Base-by-base conservation (phyloP, 495 filamentous ascomycete genomes). In the Talaromyces wortmannii region DNA sequence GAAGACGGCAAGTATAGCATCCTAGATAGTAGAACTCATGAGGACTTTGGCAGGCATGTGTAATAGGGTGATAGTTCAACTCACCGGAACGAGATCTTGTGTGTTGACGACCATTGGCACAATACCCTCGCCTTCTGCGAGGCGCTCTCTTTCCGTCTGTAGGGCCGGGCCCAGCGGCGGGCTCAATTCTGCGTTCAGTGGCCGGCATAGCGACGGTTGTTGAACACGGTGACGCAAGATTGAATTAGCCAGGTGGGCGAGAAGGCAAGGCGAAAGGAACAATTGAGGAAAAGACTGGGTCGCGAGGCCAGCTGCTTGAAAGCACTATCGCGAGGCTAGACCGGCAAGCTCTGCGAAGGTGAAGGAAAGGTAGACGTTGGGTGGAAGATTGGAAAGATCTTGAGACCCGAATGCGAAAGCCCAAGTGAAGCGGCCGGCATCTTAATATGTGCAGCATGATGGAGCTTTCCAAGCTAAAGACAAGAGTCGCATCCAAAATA, bases 1-100 rank as follows among this genome's bases (percentile, higher is more conserved):
- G 84, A 58, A 98, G 72, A 63, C 94, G 87, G 77, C 94, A 98
- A 53, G 92, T 97, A 71, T 92, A 98, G 81, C 94, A 98, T 49
- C 94, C 94, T 97, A 69, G 31, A 56, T 49, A 58, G 42, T 30
- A 45, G 43, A 68, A 44, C 31, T 31, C 18, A 48, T 13, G 46
- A 43, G 57, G 48, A 58, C 16, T 13, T n/a, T n/a, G n/a, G n/a
- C n/a, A n/a, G n/a, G n/a, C n/a, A n/a, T n/a, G n/a, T n/a, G 48
- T 30, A 55, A 55, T 18, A 45, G 52, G 43, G n/a, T 45, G 33
- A 32, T 29, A 5, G 13, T 48, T 33, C 17, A 13, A 78, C 86
- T 57, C 76, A 95, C 92, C 92, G 81, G 91, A 94, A 65, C 92
- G 86, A 61, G 92, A 97, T 61, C 92, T 82, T 64, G 90, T 85